Evolutionary conservation across 169 alveolate species (phyloP).

Genomic region (Eimeria maxima): DNA sequence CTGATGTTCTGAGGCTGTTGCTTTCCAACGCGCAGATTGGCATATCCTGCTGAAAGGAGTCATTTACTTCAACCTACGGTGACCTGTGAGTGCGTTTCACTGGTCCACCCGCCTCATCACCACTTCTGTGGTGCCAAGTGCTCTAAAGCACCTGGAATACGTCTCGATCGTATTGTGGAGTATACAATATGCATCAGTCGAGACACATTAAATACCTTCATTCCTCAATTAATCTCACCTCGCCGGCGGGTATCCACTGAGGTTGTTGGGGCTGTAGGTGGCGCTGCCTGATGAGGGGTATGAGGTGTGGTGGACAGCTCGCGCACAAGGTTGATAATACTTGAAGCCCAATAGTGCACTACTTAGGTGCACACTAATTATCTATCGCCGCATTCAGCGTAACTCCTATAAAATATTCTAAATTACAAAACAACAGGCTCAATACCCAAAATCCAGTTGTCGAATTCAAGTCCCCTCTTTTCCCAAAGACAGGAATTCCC

Average conservation of each 20-base stretch:
- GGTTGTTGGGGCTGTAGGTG: slow-evolving; percentile 42
- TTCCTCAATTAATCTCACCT: neutral
- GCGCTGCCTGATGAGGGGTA: slow-evolving; percentile 20
- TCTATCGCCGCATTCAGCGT: too few relatives aligned
- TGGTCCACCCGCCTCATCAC: neutral
- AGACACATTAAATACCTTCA: neutral
- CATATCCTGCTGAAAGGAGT: neutral
- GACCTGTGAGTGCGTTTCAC: neutral
- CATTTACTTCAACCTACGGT: slow-evolving; percentile 1
- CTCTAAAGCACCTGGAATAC: neutral
- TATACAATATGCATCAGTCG: neutral
- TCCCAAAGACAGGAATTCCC: too few relatives aligned
- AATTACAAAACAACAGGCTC: too few relatives aligned
- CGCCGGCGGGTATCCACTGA: neutral
- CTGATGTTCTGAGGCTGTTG: neutral
- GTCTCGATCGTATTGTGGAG: neutral
- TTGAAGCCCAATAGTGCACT: too few relatives aligned
- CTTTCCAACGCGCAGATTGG: neutral
- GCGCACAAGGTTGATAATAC: too few relatives aligned
- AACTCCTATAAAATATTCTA: too few relatives aligned
- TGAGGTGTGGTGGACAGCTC: neutral
- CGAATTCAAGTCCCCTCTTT: too few relatives aligned
- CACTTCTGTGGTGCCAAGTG: slow-evolving; percentile 22
- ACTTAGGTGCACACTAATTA: too few relatives aligned
- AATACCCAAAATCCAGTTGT: too few relatives aligned